A percentile compares a stretch with the other conserved stretches of the same genome.
Evolutionary conservation across 2,329 filamentous ascomycete genomes (phyloP).

Genomic region (Fusarium sp.): DNA sequence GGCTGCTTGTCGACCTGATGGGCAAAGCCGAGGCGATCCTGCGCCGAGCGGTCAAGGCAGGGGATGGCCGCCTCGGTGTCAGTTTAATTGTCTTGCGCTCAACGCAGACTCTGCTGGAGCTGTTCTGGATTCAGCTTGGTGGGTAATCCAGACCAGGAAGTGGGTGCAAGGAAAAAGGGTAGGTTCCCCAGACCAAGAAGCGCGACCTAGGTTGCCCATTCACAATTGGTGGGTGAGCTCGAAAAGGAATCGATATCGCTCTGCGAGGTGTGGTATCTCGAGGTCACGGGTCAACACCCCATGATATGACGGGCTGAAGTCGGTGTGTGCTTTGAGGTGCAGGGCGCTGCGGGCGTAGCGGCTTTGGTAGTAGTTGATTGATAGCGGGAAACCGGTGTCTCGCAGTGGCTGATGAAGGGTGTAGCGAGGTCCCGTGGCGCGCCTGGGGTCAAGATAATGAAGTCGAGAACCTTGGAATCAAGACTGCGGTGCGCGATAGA

Average conservation of each 20-base stretch:
- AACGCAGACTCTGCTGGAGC: constrained; percentile 15
- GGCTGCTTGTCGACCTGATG: constrained; percentile 19
- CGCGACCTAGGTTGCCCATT: not conserved
- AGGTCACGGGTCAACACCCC: constrained; percentile 43
- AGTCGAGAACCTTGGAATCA: constrained; percentile 10
- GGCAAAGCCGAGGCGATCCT: constrained; percentile 29
- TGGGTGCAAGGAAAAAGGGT: constrained; percentile 28
- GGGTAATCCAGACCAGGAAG: constrained; percentile 22
- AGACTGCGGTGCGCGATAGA: constrained; percentile 21
- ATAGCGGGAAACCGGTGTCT: constrained; percentile 41
- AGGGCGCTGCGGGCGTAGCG: constrained; percentile 37
- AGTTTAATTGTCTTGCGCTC: constrained; percentile 22
- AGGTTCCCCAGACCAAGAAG: not conserved
- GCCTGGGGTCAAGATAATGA: constrained; percentile 15
- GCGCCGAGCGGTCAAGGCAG: constrained; percentile 24
- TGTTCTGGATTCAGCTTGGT: constrained; percentile 12
- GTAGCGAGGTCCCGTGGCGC: constrained; percentile 30
- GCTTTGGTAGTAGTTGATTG: constrained; percentile 39
- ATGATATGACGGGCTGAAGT: constrained; percentile 42
- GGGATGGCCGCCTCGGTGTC: constrained; percentile 34
- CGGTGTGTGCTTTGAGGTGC: constrained; percentile 39
- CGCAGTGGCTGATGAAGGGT: constrained; percentile 8
- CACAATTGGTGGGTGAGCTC: constrained; percentile 9
- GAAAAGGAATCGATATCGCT: constrained; percentile 26
- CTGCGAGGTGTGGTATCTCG: constrained; percentile 30